phyloP scores from a whole-genome alignment of 1,284 basidiomycete genomes.

The Mixia osmundae region DNA sequence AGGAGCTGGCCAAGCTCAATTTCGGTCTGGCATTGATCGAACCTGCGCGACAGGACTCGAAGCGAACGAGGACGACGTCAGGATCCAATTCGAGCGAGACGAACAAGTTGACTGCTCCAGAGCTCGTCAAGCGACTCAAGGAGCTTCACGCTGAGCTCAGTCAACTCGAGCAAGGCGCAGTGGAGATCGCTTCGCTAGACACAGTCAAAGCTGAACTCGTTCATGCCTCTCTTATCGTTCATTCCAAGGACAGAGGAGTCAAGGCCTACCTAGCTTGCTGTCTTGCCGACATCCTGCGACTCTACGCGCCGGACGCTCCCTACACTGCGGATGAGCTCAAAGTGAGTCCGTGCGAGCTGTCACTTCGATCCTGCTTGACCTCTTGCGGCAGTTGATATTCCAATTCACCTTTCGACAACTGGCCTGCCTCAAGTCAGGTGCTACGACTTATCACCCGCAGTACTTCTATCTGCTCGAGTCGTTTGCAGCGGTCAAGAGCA shows the following conservation, averaged over 20 bases:
- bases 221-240: conserved; percentile 51
- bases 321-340: conserved; percentile 62
- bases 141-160: conserved; percentile 55
- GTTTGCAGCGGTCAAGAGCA: conserved; percentile 77
- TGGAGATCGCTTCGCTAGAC: conserved; percentile 48
- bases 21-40: no score
- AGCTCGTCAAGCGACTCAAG: conserved; percentile 59
- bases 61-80: no score
- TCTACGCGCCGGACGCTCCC: conserved; percentile 92
- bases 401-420: conserved; percentile 80
- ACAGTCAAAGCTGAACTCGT: conserved; percentile 56
- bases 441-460: conserved; percentile 44
- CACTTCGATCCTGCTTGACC: neutral
- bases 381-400: conserved; percentile 49
- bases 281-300: conserved; percentile 70
- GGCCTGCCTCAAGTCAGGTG: conserved; percentile 43
- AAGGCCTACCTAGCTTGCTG: conserved; percentile 86
- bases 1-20: no score
- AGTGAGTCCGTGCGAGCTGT: conserved; percentile 18
- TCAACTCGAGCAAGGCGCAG: conserved; percentile 61
- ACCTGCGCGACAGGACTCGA: no score
- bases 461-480: conserved; percentile 83
- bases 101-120: no score
- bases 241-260: conserved; percentile 70
- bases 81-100: no score